Base-by-base conservation (phyloP, 1,139 yeast species). In the Suhomyces terraborum region DNA sequence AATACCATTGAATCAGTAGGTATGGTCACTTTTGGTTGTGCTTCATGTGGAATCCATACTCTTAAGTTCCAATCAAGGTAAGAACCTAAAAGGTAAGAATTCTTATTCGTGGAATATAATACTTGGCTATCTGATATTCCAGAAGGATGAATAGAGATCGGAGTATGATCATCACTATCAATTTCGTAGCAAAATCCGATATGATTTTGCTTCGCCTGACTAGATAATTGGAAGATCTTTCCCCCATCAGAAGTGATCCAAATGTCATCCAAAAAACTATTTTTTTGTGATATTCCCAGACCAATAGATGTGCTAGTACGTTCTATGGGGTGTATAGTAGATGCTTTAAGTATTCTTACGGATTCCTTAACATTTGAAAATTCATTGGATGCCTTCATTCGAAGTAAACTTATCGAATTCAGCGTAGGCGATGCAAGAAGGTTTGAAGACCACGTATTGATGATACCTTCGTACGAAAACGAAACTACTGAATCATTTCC, bases 161-260 rank as follows among this genome's bases (percentile, higher is more conserved):
- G 50, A 10, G 40, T 43, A 7, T 29, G 38, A 5, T 43, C 44
- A 4, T 8, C 8, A 10, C 10, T 20, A 2, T 29, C 25, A 8
- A n/a, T 13, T 9, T 31, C 16, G 24, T 33, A 31, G 19, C 62
- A 26, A 62, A 64, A 35, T 55, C 62, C 43, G 5, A 52, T 63
- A 63, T 50, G 63, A 52, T 49, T 70, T 49, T 47, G 64, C 54
- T 55, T 56, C 10, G 46, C 40, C 38, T 54, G 52, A 34, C 59
- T 60, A 4, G 51, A 45, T 18, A 79, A 60, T 30, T 65, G 67
- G 49, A 73, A 73, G 21, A 78, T 58, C n/a, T 55, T 52, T 0
- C 84, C 83, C 42, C 68, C 73, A 43, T 73, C 75, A 13, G 78
- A 58, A 2, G 78, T 77, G 7, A 75, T 58, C 8, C 75, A 49